Base-by-base conservation (phyloP, 1,284 basidiomycete species). In the Stygiomarasmius scandens region DNA sequence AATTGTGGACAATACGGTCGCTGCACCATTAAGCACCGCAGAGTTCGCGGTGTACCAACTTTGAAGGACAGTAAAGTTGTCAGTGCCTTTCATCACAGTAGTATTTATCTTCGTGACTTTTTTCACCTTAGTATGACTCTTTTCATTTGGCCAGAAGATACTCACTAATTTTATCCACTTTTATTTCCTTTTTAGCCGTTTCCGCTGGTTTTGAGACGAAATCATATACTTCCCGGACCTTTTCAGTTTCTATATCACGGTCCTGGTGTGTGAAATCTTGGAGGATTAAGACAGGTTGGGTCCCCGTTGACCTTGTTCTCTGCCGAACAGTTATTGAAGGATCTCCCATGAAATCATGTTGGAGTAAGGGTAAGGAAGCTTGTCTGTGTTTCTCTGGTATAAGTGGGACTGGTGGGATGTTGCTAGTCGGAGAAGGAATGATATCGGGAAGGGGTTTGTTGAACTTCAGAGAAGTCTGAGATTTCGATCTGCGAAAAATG, bases 41-140 rank as follows among this genome's bases (percentile, higher is more conserved):
- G 55, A 41, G 27, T 59, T 59, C 29, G 36, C 54, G 4, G 6
- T 43, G 25, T 55, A 59, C 46, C 54, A 59, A 1, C 29, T 8
- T 19, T 55, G 55, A 14, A 59, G 8, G 16, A 11, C 16, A 1
- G 36, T 54, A 34, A 50, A 55, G 8, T 38, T 22, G 14, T 54
- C 47, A 23, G 36, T 25, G 12, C 45, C 5, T 23, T 48, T 32
- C 2, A 20, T 27, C 10, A 27, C 24, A 20, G 24, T 23, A 12
- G 36, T 23, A n/a, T 25, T 43, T 12, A 55, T 32, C 20, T 25
- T 32, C 14, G 55, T 27, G 2, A 51, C 58, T 59, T 25, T 10
- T 38, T 16, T 1, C 20, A 29, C 9, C 22, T 6, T 12, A 25
- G 22, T 27, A 8, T 19, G 34, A 11, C 23, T 11, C 11, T 22